Evolutionary conservation across 768 basidiomycete genomes (phyloP).

Genomic region (Psilocybe cyanescens): DNA sequence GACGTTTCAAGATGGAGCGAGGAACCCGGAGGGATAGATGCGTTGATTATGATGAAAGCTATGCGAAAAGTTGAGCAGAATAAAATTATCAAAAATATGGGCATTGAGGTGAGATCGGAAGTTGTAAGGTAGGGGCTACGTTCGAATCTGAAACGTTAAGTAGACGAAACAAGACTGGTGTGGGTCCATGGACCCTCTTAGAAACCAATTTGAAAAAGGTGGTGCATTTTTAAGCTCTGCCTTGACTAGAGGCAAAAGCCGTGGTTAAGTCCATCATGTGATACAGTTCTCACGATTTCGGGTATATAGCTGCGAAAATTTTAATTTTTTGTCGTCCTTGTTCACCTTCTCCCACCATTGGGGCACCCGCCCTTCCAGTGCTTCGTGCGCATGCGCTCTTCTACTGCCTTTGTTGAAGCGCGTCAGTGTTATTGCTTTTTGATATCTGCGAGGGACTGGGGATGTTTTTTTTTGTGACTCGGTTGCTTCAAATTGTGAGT

Average conservation of each 20-base stretch:
- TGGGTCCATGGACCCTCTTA: neutral
- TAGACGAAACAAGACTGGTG: neutral
- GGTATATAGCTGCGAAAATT: conserved; percentile 4
- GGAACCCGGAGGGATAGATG: neutral
- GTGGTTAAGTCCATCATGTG: neutral
- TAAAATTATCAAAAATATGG: neutral
- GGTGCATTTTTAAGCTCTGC: neutral
- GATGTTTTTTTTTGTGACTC: neutral
- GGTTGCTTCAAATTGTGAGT: conserved; percentile 18
- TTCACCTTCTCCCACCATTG: neutral
- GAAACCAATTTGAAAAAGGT: neutral
- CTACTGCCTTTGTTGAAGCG: too few relatives aligned
- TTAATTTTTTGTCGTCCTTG: neutral
- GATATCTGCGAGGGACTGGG: neutral
- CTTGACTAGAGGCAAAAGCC: neutral
- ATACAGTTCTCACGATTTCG: conserved; percentile 3
- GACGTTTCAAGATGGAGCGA: conserved; percentile 1
- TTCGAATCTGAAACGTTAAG: neutral
- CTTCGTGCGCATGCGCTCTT: too few relatives aligned
- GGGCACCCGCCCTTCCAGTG: neutral
- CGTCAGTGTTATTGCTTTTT: neutral
- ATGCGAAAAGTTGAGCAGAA: neutral
- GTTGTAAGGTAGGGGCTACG: neutral
- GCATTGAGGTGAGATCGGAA: neutral
- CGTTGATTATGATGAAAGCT: neutral